Conservation (phyloP, 768 basidiomycete genomes). For the Trametes coccinea region DNA sequence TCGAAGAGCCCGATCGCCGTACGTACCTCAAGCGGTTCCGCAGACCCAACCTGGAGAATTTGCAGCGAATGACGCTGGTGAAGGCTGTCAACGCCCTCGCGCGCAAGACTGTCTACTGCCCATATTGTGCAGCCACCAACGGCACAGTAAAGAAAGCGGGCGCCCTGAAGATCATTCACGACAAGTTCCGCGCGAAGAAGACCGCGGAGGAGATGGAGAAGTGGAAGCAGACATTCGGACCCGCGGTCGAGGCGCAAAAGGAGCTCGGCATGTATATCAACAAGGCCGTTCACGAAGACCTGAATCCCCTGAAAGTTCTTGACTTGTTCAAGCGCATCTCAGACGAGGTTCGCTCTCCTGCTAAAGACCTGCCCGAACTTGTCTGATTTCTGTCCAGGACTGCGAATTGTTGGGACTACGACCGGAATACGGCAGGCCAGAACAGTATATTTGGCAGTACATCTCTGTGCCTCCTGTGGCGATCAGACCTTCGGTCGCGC, state of each 20-base stretch:
- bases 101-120: slow-evolving; percentile 89
- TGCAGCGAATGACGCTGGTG: slow-evolving; percentile 77
- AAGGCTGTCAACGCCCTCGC: slow-evolving; percentile 86
- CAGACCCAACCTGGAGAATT: slow-evolving; percentile 85
- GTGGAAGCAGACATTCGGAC: slow-evolving; percentile 79
- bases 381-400: slow-evolving; percentile 53
- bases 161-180: slow-evolving; percentile 94
- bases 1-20: slow-evolving; percentile 86
- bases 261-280: slow-evolving; percentile 82
- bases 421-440: slow-evolving; percentile 87
- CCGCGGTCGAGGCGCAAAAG: slow-evolving; percentile 84
- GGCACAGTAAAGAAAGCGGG: slow-evolving; percentile 96
- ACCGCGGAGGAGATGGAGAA: slow-evolving; percentile 85
- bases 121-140: slow-evolving; percentile 90
- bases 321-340: slow-evolving; percentile 92
- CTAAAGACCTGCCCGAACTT: neutral
- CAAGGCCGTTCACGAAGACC: slow-evolving; percentile 87
- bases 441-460: slow-evolving; percentile 99
- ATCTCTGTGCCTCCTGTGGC: slow-evolving; percentile 97
- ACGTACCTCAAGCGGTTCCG: slow-evolving; percentile 88
- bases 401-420: slow-evolving; percentile 92
- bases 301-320: slow-evolving; percentile 92
- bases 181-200: slow-evolving; percentile 95
- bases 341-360: slow-evolving; percentile 57
- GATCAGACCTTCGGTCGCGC: slow-evolving; percentile 95